phyloP scores from a whole-genome alignment of 192 early-diverging fungal species.

The Ambispora gerdemannii region DNA sequence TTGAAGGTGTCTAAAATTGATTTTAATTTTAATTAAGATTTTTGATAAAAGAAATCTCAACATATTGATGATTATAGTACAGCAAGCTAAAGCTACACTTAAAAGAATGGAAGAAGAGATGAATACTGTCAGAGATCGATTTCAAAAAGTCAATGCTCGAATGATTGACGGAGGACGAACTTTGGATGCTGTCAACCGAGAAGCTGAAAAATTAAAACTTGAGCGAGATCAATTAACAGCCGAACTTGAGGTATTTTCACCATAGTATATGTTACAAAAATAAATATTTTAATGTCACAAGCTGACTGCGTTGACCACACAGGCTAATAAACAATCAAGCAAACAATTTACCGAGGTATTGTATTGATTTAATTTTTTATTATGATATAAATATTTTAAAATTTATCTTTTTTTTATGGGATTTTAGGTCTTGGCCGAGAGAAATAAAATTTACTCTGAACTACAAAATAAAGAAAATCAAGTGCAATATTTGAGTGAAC shows the following conservation, averaged over 20 bases:
- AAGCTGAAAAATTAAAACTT: background rate
- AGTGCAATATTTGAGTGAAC: background rate
- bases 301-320: too few species aligned
- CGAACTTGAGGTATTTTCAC: background rate
- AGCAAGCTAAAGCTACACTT: background rate
- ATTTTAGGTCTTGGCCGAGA: background rate
- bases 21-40: too few species aligned
- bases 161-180: background rate
- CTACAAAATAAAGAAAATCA: conserved; percentile 1
- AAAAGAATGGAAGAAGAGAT: background rate
- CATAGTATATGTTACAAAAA: too few species aligned
- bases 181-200: background rate
- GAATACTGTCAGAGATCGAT: background rate
- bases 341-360: too few species aligned
- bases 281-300: too few species aligned
- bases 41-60: too few species aligned
- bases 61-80: too few species aligned
- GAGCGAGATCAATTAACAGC: background rate
- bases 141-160: background rate
- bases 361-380: too few species aligned
- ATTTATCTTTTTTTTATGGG: too few species aligned
- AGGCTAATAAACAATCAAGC: too few species aligned
- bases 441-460: background rate
- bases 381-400: too few species aligned
- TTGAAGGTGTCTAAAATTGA: too few species aligned